These are phyloP conservation scores for Umbelopsis isabellina DNA, from an alignment of 192 early-diverging fungal genomes.

Conservation along the genomic window DNA sequence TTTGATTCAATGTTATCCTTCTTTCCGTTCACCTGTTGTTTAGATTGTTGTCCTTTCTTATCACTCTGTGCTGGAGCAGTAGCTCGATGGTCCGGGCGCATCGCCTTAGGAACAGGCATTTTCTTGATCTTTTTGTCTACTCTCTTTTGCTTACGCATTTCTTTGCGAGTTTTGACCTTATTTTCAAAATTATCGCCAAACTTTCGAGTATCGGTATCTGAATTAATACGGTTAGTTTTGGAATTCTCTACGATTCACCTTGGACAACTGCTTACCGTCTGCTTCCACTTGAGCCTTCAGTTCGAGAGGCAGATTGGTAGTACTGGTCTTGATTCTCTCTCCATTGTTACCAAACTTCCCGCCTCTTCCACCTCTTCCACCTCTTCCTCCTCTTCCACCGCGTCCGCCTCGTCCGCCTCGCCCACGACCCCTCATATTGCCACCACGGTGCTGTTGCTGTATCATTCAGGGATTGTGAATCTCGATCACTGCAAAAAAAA, in stretches of 20 bases:
- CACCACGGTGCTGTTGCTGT: conserved; percentile 11
- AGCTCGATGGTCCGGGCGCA: conserved; percentile 21
- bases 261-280: conserved; percentile 28
- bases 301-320: conserved; percentile 42
- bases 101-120: conserved; percentile 32
- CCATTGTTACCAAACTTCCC: conserved; percentile 3
- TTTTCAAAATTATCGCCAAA: conserved; percentile 54
- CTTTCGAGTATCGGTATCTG: conserved; percentile 49
- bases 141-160: conserved; percentile 51
- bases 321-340: conserved; percentile 38
- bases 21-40: too few species aligned
- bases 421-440: conserved; percentile 9
- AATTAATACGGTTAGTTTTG: background rate
- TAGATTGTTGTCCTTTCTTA: conserved; percentile 17
- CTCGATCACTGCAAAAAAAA: background rate
- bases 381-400: background rate
- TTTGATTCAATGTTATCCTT: too few species aligned
- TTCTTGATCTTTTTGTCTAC: conserved; percentile 48
- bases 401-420: background rate
- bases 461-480: conserved; percentile 6
- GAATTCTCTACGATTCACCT: background rate
- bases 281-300: conserved; percentile 42
- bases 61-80: conserved; percentile 1
- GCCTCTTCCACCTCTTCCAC: background rate
- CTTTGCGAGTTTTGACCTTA: conserved; percentile 48